Conservation (phyloP, 1,284 basidiomycete species). For the Irpex lacteus region DNA sequence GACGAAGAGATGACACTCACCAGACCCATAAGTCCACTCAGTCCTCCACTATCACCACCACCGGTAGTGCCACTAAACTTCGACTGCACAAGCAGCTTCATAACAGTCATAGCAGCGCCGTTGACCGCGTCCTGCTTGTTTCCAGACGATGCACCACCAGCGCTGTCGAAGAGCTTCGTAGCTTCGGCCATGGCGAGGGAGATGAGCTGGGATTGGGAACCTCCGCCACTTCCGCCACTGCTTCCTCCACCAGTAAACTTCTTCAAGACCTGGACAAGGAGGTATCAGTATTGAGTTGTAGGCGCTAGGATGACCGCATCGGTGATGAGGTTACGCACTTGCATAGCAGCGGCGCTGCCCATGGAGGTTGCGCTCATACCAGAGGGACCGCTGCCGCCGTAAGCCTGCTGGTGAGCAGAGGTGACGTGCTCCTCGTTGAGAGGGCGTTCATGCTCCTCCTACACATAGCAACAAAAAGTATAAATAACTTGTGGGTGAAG, state of each 20-base stretch:
- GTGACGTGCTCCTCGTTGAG: conserved; percentile 69
- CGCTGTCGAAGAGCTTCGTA: conserved; percentile 68
- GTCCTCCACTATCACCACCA: conserved; percentile 64
- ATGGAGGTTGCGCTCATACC: conserved; percentile 56
- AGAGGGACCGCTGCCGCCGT: conserved; percentile 47
- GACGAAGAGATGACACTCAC: conserved; percentile 33
- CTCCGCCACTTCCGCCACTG: conserved; percentile 40
- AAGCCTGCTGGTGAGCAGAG: conserved; percentile 59
- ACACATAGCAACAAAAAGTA: background rate
- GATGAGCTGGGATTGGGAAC: conserved; percentile 62
- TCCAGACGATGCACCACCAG: conserved; percentile 61
- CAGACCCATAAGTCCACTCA: conserved; percentile 53
- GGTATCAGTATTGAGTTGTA: background rate
- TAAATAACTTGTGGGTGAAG: background rate
- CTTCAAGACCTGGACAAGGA: conserved; percentile 48
- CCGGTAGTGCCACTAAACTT: conserved; percentile 55
- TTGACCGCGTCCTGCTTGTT: conserved; percentile 83
- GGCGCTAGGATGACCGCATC: background rate
- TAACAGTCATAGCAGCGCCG: conserved; percentile 78
- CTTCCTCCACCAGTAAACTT: conserved; percentile 49
- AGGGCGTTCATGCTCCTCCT: conserved; percentile 52
- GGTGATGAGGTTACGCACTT: conserved; percentile 41
- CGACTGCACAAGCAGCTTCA: conserved; percentile 75
- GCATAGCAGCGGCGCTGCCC: conserved; percentile 74
- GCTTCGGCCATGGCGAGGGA: conserved; percentile 83